Evolutionary conservation across 768 basidiomycete genomes (phyloP), one percentile per base, ranked within the genome.

Genomic region (Lentinula detonsa): DNA sequence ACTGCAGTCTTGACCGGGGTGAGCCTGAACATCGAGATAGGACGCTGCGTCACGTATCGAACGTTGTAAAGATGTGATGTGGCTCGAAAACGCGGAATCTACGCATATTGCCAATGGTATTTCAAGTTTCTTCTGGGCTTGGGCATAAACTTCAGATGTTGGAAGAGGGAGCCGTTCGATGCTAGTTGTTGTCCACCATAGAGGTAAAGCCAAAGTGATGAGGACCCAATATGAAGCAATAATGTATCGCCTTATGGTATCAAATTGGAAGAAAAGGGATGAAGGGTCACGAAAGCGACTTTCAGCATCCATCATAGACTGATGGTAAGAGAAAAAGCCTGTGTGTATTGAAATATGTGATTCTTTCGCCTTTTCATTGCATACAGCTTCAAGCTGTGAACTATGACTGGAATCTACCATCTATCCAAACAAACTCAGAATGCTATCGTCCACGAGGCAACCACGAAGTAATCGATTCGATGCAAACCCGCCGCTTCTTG

Each of bases 121-220:
- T 16, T 66, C 64, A 21, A 84, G 74, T 42, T 73, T 70, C 61
- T 75, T 77, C 51, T 73, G 71, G 46, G 81, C 76, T 65, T 86
- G 79, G 5, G 79, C 76, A 43, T 71, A 71, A 37, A 95, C 86
- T 21, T 83, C 81, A 46, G 74, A 72, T 7, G 79, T 75, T 1
- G 95, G 93, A 11, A 97, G 76, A 0, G 87, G 76, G 15, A 90
- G 78, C 31, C 95, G 84, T 68, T 95, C 83, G 33, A 98, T 96
- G 64, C 90, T 91, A 4, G 97, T 98, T 31, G 90, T 87, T 55
- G 78, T 80, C 93, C 94, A 98, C 97, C 97, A 99, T 53, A 93
- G 80, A 2, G 97, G 97, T 18, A 95, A 62, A 1, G 88, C 88
- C 6, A 93, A 74, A 37, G 96, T 64, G 39, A 97, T 80, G 31